Conservation (phyloP, 2,329 filamentous ascomycete species). For the Xylaria sp. region DNA sequence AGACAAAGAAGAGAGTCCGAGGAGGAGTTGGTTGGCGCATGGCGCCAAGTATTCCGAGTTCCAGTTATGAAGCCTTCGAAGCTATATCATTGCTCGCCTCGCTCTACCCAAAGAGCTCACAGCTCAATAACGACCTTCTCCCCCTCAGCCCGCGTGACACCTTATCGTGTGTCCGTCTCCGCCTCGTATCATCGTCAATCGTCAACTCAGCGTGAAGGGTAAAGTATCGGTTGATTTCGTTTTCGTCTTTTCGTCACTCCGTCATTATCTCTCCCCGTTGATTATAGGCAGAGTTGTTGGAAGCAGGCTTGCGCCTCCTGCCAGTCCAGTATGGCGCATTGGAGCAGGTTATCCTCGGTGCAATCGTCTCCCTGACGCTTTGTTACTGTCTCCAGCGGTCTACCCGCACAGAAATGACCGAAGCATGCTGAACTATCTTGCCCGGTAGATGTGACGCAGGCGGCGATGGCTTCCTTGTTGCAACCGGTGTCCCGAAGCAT, state of each 20-base stretch:
- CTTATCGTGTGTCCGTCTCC: neutral
- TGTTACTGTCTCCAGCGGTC: conserved; percentile 21
- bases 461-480: conserved; percentile 19
- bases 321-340: conserved; percentile 45
- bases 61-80: conserved; percentile 6
- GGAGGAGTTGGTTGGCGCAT: conserved; percentile 1
- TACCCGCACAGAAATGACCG: conserved; percentile 41
- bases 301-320: conserved; percentile 44
- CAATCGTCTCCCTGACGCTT: conserved; percentile 44
- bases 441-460: conserved; percentile 26
- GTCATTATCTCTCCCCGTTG: neutral
- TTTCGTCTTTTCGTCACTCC: conserved; percentile 7
- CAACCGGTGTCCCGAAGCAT: conserved; percentile 22
- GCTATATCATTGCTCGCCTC: neutral
- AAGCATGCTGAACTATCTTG: conserved; percentile 38
- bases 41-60: conserved; percentile 7
- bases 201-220: neutral
- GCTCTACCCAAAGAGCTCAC: neutral
- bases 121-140: neutral
- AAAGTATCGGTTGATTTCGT: neutral
- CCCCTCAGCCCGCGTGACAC: conserved; percentile 10
- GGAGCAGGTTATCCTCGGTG: conserved; percentile 45
- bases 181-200: conserved; percentile 10
- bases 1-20: conserved; percentile 11
- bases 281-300: conserved; percentile 43